These are phyloP conservation scores for Delonix regia DNA, from an alignment of 306 rosid species.

Conservation along the genomic window DNA sequence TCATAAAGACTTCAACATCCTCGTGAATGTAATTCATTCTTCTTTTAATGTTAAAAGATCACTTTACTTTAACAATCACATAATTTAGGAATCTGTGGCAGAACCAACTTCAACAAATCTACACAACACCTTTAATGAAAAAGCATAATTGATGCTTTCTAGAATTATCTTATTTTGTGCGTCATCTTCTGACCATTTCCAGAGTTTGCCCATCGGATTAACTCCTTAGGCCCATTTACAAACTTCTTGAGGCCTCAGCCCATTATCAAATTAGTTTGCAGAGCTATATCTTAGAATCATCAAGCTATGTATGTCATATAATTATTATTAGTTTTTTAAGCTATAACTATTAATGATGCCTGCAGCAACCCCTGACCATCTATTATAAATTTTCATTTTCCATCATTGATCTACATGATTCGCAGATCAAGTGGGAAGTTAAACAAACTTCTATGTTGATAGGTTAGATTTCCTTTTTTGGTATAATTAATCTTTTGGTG, in stretches of 20 bases:
- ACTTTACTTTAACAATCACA: background rate
- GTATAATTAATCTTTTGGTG: conserved; percentile 13
- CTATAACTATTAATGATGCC: background rate
- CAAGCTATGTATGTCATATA: background rate
- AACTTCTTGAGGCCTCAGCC: background rate
- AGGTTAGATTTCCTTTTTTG: conserved; percentile 10
- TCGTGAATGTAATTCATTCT: background rate
- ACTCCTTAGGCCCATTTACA: background rate
- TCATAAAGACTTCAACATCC: background rate
- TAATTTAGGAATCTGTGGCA: background rate
- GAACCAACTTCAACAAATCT: background rate
- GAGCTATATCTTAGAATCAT: background rate
- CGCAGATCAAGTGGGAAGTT: background rate
- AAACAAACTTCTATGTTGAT: background rate
- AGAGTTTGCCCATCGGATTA: background rate
- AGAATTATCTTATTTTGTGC: background rate
- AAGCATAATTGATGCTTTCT: background rate
- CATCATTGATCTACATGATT: background rate
- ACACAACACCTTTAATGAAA: background rate
- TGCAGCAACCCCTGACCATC: conserved; percentile 13
- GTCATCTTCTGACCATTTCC: background rate
- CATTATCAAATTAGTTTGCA: background rate
- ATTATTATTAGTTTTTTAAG: background rate
- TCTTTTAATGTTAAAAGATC: background rate
- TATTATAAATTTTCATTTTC: background rate